A percentile compares a stretch with the other conserved stretches of the same genome.
phyloP scores from a whole-genome alignment of 331 rosid species.

The Quercus lobata region DNA sequence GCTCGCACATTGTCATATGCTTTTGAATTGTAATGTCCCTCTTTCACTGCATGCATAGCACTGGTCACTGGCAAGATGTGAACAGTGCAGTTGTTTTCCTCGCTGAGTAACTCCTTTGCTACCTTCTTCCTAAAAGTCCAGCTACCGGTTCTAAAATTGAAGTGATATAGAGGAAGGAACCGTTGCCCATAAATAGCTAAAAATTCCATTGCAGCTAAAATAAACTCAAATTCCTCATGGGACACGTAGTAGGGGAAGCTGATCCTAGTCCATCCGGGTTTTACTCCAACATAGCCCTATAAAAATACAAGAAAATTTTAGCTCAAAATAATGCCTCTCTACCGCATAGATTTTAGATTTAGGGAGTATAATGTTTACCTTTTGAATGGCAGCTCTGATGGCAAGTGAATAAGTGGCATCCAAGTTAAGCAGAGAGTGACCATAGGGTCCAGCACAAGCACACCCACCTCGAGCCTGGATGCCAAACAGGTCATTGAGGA shows the following conservation, averaged over 20 bases:
- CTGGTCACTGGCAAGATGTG: slow-evolving; percentile 1
- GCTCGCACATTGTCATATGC: not conserved
- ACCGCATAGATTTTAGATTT: not conserved
- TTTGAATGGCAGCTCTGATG: slow-evolving; percentile 55
- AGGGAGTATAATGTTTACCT: slow-evolving; percentile 32
- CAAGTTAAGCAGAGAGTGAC: slow-evolving; percentile 61
- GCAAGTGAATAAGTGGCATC: slow-evolving; percentile 37
- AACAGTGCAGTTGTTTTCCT: not conserved
- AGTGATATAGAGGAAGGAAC: slow-evolving; percentile 42
- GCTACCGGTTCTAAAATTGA: slow-evolving; percentile 34
- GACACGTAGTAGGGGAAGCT: slow-evolving; percentile 52
- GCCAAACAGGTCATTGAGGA: slow-evolving; percentile 85
- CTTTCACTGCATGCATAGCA: not conserved
- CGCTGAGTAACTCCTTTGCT: slow-evolving; percentile 19
- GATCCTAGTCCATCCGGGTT: slow-evolving; percentile 91
- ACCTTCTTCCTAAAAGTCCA: slow-evolving; percentile 35
- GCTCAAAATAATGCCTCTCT: not conserved
- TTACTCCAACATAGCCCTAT: slow-evolving; percentile 69
- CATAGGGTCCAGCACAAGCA: slow-evolving; percentile 91
- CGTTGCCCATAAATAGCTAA: slow-evolving; percentile 45
- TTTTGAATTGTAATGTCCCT: not conserved
- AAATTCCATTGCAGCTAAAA: slow-evolving; percentile 43
- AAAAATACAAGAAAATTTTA: not conserved
- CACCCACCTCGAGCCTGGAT: slow-evolving; percentile 93
- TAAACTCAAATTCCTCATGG: slow-evolving; percentile 41